phyloP scores from a whole-genome alignment of 768 basidiomycete genomes.

The Clavaria fumosa region DNA sequence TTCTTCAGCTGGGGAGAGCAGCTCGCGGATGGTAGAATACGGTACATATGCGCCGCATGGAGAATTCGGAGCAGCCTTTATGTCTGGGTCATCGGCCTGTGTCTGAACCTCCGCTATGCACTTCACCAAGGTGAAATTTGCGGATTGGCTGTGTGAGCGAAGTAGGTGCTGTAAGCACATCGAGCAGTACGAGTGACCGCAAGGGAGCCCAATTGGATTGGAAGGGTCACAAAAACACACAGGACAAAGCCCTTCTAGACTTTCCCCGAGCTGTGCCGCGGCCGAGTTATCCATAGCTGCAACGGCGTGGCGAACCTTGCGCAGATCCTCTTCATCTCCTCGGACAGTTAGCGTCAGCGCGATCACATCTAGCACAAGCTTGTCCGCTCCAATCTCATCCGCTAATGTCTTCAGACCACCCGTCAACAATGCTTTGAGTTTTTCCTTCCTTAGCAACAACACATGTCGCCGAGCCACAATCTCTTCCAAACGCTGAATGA shows the following conservation, averaged over 20 bases:
- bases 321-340: slow-evolving; percentile 21
- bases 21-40: slow-evolving; percentile 22
- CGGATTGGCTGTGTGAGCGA: slow-evolving; percentile 18
- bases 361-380: slow-evolving; percentile 28
- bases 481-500: slow-evolving; percentile 25
- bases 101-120: slow-evolving; percentile 24
- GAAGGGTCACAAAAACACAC: slow-evolving; percentile 25
- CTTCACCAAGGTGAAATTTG: slow-evolving; percentile 15
- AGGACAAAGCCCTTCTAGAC: slow-evolving; percentile 17
- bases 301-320: slow-evolving; percentile 16
- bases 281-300: slow-evolving; percentile 9
- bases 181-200: slow-evolving; percentile 38
- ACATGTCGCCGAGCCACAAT: slow-evolving; percentile 22
- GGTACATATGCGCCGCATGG: slow-evolving; percentile 24
- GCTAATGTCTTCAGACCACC: slow-evolving; percentile 22
- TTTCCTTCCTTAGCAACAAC: slow-evolving; percentile 19
- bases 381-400: slow-evolving; percentile 25
- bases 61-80: slow-evolving; percentile 6
- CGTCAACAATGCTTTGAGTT: slow-evolving; percentile 20
- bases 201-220: slow-evolving; percentile 24
- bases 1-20: slow-evolving; percentile 25
- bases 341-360: slow-evolving; percentile 26
- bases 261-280: background rate
- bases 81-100: background rate
- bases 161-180: slow-evolving; percentile 33